phyloP scores from a whole-genome alignment of 208 protist species.

The Crithidia acanthocephali region DNA sequence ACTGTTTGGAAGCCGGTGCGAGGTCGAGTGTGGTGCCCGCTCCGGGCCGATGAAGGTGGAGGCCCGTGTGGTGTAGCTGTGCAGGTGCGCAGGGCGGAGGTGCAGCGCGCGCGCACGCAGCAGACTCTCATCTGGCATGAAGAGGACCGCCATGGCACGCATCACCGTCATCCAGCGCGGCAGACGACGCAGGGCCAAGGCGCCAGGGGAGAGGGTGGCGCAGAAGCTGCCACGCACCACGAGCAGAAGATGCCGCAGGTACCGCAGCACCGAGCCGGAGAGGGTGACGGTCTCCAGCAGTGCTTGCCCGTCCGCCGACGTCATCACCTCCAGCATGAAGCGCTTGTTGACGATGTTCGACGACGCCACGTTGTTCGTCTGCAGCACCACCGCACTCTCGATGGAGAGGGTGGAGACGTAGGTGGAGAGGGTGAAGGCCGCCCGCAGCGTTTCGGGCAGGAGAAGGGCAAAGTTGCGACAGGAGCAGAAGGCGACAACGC shows the following conservation, averaged over 20 bases:
- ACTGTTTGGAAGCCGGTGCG: neutral
- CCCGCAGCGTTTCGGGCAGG: slow-evolving; percentile 71
- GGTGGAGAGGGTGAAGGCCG: slow-evolving; percentile 80
- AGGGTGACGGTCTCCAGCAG: slow-evolving; percentile 75
- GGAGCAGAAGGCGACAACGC: slow-evolving; percentile 84
- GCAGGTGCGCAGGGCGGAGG: slow-evolving; percentile 25
- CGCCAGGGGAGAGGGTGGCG: slow-evolving; percentile 27
- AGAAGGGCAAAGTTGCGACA: slow-evolving; percentile 48
- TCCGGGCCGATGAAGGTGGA: slow-evolving; percentile 1
- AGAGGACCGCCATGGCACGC: slow-evolving; percentile 67
- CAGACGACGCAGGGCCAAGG: slow-evolving; percentile 47
- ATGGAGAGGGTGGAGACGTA: slow-evolving; percentile 81
- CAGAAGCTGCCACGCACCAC: slow-evolving; percentile 64
- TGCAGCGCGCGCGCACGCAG: slow-evolving; percentile 21
- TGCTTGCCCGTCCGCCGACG: slow-evolving; percentile 41
- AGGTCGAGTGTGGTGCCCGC: slow-evolving; percentile 6
- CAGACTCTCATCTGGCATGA: slow-evolving; percentile 52
- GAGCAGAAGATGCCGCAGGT: slow-evolving; percentile 82
- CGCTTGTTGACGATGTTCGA: slow-evolving; percentile 84
- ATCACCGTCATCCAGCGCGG: slow-evolving; percentile 47
- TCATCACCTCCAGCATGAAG: slow-evolving; percentile 77
- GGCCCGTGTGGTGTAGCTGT: slow-evolving; percentile 25
- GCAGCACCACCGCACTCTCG: slow-evolving; percentile 83
- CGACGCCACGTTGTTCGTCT: slow-evolving; percentile 45
- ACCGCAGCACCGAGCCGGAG: slow-evolving; percentile 58